Conservation (phyloP, 805 yeast genomes). For the Nakazawaea ishiwadae region DNA sequence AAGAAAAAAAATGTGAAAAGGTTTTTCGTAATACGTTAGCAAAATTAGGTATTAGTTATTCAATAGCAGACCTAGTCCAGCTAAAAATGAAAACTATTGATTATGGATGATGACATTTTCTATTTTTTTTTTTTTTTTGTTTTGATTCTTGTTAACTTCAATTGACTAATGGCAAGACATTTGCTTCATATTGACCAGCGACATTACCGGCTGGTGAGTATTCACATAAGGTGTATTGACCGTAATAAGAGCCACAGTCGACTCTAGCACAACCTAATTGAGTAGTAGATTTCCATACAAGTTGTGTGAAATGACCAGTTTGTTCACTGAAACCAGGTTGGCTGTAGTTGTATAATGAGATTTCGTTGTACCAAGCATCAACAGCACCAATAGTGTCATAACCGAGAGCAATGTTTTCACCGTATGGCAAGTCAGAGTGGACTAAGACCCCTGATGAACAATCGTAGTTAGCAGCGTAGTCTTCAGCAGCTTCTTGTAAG, state of each 20-base stretch:
- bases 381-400: constrained; percentile 49
- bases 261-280: constrained; percentile 65
- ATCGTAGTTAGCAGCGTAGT: constrained; percentile 47
- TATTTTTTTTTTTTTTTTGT: neutral
- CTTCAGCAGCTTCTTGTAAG: constrained; percentile 51
- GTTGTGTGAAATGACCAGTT: constrained; percentile 76
- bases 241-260: constrained; percentile 41
- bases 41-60: too few relatives aligned
- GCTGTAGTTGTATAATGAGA: constrained; percentile 44
- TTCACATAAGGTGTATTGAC: constrained; percentile 66
- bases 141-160: neutral
- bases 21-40: too few relatives aligned
- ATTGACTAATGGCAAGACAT: constrained; percentile 23
- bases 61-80: neutral
- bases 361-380: constrained; percentile 73
- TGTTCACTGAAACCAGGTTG: constrained; percentile 44
- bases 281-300: constrained; percentile 61
- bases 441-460: constrained; percentile 52
- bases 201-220: constrained; percentile 77
- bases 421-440: constrained; percentile 63
- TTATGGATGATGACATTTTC: too few relatives aligned
- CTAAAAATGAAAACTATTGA: too few relatives aligned
- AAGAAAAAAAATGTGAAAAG: too few relatives aligned
- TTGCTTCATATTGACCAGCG: constrained; percentile 37
- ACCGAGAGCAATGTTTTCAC: constrained; percentile 76